Conservation (phyloP, 2,329 filamentous ascomycete genomes). For the Pyrenophora teres region DNA sequence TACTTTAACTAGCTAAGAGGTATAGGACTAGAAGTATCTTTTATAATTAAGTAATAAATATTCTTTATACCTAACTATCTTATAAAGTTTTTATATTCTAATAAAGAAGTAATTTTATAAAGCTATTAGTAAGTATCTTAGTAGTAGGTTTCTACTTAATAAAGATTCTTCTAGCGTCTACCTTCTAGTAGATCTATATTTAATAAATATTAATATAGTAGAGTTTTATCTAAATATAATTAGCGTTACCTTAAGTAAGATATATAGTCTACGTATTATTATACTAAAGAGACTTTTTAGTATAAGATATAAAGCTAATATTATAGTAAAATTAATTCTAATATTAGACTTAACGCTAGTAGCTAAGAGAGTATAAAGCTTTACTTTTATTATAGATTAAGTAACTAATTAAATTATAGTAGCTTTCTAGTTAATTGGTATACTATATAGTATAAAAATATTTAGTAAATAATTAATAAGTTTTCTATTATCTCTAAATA, state of each 20-base stretch:
- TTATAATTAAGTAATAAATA: neutral
- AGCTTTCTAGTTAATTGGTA: neutral
- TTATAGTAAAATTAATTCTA: neutral
- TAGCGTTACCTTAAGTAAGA: neutral
- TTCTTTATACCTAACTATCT: neutral
- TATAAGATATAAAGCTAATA: neutral
- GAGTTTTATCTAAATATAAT: neutral
- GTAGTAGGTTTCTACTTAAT: neutral
- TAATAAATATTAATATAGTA: neutral
- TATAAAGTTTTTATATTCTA: neutral
- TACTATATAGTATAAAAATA: neutral
- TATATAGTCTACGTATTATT: constrained; percentile 1
- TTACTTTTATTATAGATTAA: neutral
- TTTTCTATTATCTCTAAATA: neutral
- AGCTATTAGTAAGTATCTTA: neutral
- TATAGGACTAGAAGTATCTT: neutral
- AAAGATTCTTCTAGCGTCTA: neutral
- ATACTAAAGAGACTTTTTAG: neutral
- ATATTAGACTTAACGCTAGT: neutral
- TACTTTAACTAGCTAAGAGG: no score
- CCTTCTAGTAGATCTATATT: neutral
- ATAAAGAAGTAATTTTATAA: neutral
- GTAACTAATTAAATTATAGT: neutral
- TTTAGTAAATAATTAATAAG: neutral
- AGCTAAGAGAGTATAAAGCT: neutral